phyloP scores from a whole-genome alignment of 2,329 filamentous ascomycete species.

The Exophiala aquamarina region DNA sequence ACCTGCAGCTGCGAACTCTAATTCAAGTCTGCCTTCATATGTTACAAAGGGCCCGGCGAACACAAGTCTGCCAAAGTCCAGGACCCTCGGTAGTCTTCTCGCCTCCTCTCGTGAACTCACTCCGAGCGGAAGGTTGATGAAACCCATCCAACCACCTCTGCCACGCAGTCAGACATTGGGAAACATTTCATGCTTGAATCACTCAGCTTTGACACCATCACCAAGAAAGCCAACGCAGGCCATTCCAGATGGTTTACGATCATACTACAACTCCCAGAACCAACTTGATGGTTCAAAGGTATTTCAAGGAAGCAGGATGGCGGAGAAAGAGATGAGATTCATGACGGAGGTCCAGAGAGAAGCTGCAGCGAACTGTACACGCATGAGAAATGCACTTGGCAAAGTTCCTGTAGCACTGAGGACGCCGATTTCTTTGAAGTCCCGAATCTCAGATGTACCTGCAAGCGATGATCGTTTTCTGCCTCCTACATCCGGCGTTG shows the following conservation, averaged over 20 bases:
- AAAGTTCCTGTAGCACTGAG: neutral
- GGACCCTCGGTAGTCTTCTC: conserved; percentile 15
- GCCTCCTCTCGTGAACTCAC: conserved; percentile 11
- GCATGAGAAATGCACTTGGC: conserved; percentile 11
- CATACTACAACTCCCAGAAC: conserved; percentile 3
- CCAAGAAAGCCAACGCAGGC: conserved; percentile 15
- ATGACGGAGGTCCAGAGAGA: conserved; percentile 21
- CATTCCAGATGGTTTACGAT: neutral
- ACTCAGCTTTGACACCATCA: conserved; percentile 12
- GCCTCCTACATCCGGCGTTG: too few relatives aligned
- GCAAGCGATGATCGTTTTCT: too few relatives aligned
- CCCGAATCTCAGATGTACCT: too few relatives aligned
- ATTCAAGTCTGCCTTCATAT: neutral
- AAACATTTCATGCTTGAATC: conserved; percentile 23
- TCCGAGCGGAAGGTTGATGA: conserved; percentile 19
- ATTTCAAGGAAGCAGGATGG: conserved; percentile 22
- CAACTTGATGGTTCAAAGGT: conserved; percentile 15
- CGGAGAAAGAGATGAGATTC: conserved; percentile 17
- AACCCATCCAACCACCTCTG: conserved; percentile 23
- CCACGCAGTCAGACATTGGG: conserved; percentile 22
- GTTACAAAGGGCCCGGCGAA: neutral
- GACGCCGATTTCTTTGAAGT: too few relatives aligned
- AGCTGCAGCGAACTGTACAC: conserved; percentile 16
- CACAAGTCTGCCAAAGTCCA: conserved; percentile 17
- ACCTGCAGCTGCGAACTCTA: neutral